Base-by-base conservation (phyloP, 805 yeast genomes). In the Kuraishia piskuri region DNA sequence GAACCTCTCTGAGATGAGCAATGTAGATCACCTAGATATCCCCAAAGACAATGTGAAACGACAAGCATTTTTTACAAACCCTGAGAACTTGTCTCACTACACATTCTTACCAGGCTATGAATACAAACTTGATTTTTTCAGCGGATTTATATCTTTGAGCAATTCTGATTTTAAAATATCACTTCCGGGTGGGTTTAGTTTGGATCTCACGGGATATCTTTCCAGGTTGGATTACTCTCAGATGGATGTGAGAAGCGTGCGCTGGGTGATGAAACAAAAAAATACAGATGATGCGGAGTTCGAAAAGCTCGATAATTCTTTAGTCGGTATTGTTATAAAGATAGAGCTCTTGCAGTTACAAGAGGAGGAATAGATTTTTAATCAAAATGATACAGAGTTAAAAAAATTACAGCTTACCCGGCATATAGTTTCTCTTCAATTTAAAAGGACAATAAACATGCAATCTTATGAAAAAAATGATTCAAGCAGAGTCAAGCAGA, bases 51-150 rank as follows among this genome's bases (percentile, higher is more conserved):
- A 75, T 6, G 50, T 63, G 1, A 70, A 66, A 5, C 68, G 90
- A 22, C 75, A 73, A 58, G 69, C 65, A 52, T 74, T 63, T 57
- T 84, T 78, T 64, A 68, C 75, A 53, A 63, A 71, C 24, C 52
- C 61, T 12, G 59, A 63, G 0, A 63, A 74, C 51, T 71, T 83
- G 51, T 59, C 69, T 46, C 55, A 62, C 14, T 80, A 78, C 55
- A 60, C 55, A 1, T 82, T 80, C 57, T 12, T 17, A 3, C 24
- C 9, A 40, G 53, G 49, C 44, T 8, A 44, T 19, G 26, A 17
- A 19, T 56, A 56, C 46, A 23, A 49, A 37, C 49, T 56, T 25
- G 55, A 54, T 22, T 56, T 56, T 45, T 44, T 47, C 21, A 56
- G 54, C 26, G 48, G 53, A 19, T 56, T 50, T 37, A 40, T 56